phyloP scores from a whole-genome alignment of 2,329 filamentous ascomycete genomes.

The Claviceps fusiformis region DNA sequence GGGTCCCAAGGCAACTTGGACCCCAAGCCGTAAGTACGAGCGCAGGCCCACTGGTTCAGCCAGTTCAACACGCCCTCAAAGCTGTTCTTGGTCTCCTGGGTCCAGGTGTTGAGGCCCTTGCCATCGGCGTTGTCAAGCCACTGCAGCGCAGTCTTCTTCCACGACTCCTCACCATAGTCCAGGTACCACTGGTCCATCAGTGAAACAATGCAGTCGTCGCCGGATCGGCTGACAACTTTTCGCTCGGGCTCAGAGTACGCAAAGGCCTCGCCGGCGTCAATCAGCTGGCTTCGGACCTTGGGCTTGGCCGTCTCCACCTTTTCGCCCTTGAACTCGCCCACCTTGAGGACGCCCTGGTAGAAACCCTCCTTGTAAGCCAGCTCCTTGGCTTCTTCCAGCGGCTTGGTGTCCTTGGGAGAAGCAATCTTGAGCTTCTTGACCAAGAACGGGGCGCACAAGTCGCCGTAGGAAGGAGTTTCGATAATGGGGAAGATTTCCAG shows the following conservation, averaged over 20 bases:
- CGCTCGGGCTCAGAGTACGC: constrained; percentile 88
- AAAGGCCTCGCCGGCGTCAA: constrained; percentile 70
- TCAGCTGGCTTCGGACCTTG: constrained; percentile 65
- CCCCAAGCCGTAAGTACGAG: constrained; percentile 79
- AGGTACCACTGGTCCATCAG: constrained; percentile 97
- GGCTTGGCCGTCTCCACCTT: constrained; percentile 78
- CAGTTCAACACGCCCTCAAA: constrained; percentile 82
- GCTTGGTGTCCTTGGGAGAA: constrained; percentile 83
- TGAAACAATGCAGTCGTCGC: constrained; percentile 85
- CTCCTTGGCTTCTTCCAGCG: constrained; percentile 88
- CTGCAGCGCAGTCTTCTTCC: constrained; percentile 63
- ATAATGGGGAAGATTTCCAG: constrained; percentile 83
- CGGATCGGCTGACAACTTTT: constrained; percentile 75
- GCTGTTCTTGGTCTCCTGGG: constrained; percentile 59
- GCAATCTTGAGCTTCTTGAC: constrained; percentile 92
- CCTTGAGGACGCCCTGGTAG: constrained; percentile 84
- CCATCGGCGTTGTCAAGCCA: constrained; percentile 56
- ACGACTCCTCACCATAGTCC: constrained; percentile 84
- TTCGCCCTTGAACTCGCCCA: constrained; percentile 78
- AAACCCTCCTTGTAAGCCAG: constrained; percentile 94
- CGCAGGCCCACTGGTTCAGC: constrained; percentile 93
- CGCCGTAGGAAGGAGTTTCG: constrained; percentile 73
- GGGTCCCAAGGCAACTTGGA: constrained; percentile 92
- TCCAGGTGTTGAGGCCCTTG: constrained; percentile 65
- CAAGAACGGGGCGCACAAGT: constrained; percentile 68